These are phyloP conservation scores for Pichia nakasei DNA, from an alignment of 805 yeast genomes.

Conservation along the genomic window DNA sequence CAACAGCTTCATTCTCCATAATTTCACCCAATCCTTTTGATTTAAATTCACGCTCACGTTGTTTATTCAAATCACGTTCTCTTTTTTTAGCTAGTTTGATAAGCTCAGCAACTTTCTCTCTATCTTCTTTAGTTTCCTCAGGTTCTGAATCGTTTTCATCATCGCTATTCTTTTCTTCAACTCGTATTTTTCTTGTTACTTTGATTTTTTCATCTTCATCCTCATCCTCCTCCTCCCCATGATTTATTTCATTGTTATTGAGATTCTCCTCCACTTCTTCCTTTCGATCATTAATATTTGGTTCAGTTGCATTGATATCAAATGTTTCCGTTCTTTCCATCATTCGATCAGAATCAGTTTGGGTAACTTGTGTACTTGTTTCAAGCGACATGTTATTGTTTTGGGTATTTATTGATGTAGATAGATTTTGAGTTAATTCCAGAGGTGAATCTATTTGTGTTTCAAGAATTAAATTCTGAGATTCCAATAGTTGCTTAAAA, in stretches of 20 bases:
- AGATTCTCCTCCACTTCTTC: not conserved
- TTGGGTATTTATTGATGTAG: not conserved
- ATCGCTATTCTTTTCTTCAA: conserved; percentile 13
- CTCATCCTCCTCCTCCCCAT: conserved; percentile 10
- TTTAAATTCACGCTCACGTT: conserved; percentile 44
- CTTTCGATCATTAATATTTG: not conserved
- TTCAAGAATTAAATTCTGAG: conserved; percentile 24
- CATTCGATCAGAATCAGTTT: too few relatives aligned
- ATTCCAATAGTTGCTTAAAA: conserved; percentile 18
- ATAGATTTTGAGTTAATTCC: conserved; percentile 4
- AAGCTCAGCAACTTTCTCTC: conserved; percentile 19
- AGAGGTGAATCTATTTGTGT: conserved; percentile 21
- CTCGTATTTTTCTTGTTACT: conserved; percentile 5
- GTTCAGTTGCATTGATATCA: too few relatives aligned
- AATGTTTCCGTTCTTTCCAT: not conserved
- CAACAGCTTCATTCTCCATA: conserved; percentile 78
- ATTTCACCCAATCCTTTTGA: conserved; percentile 49
- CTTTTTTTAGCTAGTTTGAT: conserved; percentile 19
- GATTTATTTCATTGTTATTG: conserved; percentile 1
- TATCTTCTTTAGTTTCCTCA: conserved; percentile 33
- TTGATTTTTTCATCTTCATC: conserved; percentile 18
- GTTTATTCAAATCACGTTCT: conserved; percentile 18
- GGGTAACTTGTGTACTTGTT: conserved; percentile 2
- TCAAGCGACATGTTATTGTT: not conserved
- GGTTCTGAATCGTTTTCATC: conserved; percentile 16